These are phyloP conservation scores for Camellia granthamiana DNA, from an alignment of 148 eudicot species.

Conservation along the genomic window DNA sequence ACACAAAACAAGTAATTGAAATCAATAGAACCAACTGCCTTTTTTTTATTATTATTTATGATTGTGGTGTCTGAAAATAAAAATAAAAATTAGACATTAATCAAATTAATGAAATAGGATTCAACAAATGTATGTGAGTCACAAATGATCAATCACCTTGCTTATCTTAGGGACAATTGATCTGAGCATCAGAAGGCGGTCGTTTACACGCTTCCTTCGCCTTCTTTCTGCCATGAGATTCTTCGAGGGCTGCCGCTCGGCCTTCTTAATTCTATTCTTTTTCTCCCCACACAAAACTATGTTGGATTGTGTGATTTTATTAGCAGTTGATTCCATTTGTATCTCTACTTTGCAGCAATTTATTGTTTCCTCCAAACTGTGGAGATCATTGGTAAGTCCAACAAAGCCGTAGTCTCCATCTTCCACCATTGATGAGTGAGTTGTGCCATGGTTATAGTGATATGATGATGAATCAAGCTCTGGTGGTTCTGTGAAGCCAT, in stretches of 20 bases:
- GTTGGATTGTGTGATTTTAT: constrained; percentile 2
- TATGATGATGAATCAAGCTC: constrained; percentile 8
- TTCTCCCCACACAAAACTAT: constrained; percentile 17
- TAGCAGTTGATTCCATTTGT: not conserved
- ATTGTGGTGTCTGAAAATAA: too few relatives aligned
- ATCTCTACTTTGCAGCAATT: constrained; percentile 16
- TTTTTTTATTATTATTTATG: not conserved
- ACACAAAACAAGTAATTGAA: not conserved
- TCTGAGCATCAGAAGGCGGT: constrained; percentile 53
- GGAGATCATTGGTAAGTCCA: constrained; percentile 11
- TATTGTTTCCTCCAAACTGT: constrained; percentile 14
- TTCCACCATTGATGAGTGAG: constrained; percentile 13
- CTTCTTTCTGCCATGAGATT: constrained; percentile 58
- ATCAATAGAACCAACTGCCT: not conserved
- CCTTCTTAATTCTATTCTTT: constrained; percentile 24
- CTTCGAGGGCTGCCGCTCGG: constrained; percentile 45
- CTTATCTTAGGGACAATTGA: constrained; percentile 54
- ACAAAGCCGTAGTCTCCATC: constrained; percentile 17
- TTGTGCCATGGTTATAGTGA: constrained; percentile 5
- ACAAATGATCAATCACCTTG: constrained; percentile 28
- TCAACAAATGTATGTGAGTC: not conserved
- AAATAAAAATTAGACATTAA: not conserved
- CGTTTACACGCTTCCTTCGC: constrained; percentile 46
- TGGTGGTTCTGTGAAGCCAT: constrained; percentile 1
- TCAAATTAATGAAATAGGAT: not conserved